A percentile compares a stretch with the other conserved stretches of the same genome.
Evolutionary conservation across 2,329 filamentous ascomycete species (phyloP).

Genomic region (Claviceps capensis): DNA sequence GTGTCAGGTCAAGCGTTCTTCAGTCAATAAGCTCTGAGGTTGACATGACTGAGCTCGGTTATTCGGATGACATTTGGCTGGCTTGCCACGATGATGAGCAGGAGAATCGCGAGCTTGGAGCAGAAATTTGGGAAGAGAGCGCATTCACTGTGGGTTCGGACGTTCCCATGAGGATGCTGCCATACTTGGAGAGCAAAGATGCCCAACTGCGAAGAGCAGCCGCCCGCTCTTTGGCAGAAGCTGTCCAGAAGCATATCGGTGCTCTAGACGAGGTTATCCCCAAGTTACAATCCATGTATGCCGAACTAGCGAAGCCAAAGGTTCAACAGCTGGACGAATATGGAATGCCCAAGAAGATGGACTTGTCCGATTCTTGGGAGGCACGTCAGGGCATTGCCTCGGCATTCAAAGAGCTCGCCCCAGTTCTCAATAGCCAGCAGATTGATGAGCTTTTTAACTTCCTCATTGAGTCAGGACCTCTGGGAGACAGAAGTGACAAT

Average conservation of each 20-base stretch:
- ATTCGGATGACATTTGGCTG: slow-evolving; percentile 86
- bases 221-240: slow-evolving; percentile 66
- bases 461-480: slow-evolving; percentile 69
- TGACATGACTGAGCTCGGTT: slow-evolving; percentile 75
- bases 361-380: slow-evolving; percentile 84
- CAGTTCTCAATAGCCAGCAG: slow-evolving; percentile 51
- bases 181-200: slow-evolving; percentile 70
- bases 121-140: slow-evolving; percentile 92
- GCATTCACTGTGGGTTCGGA: slow-evolving; percentile 56
- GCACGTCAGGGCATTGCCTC: slow-evolving; percentile 77
- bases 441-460: slow-evolving; percentile 73
- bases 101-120: slow-evolving; percentile 72
- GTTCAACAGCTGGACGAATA: slow-evolving; percentile 80
- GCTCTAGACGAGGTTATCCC: slow-evolving; percentile 49
- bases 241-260: slow-evolving; percentile 45
- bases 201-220: slow-evolving; percentile 71
- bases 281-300: slow-evolving; percentile 57
- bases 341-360: slow-evolving; percentile 84
- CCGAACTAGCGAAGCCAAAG: slow-evolving; percentile 67
- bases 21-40: slow-evolving; percentile 87
- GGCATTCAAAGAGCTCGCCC: slow-evolving; percentile 70
- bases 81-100: slow-evolving; percentile 81
- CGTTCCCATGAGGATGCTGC: slow-evolving; percentile 53
- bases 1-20: slow-evolving; percentile 71
- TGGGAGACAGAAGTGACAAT: slow-evolving; percentile 65